phyloP scores from a whole-genome alignment of 169 alveolate species.

The Ichthyophthirius multifiliis region DNA sequence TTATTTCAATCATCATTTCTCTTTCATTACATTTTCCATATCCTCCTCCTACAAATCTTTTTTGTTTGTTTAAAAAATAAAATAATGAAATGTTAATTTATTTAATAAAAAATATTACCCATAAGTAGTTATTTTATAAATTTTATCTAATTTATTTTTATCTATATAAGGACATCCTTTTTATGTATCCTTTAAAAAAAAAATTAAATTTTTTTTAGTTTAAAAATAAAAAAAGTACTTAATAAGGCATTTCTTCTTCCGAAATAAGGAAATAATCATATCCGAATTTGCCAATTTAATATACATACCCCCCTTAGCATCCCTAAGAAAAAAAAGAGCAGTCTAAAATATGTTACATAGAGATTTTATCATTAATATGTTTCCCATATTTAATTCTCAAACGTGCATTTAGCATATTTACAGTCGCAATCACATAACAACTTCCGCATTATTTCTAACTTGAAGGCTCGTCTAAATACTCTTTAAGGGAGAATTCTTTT shows the following conservation, averaged over 20 bases:
- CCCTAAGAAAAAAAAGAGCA: slow-evolving; percentile 31
- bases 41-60: slow-evolving; percentile 29
- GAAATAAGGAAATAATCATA: slow-evolving; percentile 23
- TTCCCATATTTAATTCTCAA: slow-evolving; percentile 24
- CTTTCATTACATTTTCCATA: slow-evolving; percentile 40
- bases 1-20: slow-evolving; percentile 35
- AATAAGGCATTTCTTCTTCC: slow-evolving; percentile 18
- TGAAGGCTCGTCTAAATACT: slow-evolving; percentile 19
- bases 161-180: not conserved
- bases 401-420: slow-evolving; percentile 30
- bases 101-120: not conserved
- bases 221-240: not conserved
- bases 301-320: slow-evolving; percentile 41
- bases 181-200: not conserved
- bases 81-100: not conserved
- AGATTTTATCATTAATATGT: not conserved
- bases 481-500: slow-evolving; percentile 8
- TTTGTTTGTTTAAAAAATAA: not conserved
- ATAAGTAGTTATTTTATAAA: not conserved
- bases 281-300: slow-evolving; percentile 24
- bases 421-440: slow-evolving; percentile 30
- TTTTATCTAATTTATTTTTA: not conserved
- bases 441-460: slow-evolving; percentile 25
- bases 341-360: slow-evolving; percentile 26
- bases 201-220: not conserved